phyloP scores from a whole-genome alignment of 495 filamentous ascomycete genomes.

The Lepidopterella palustris region DNA sequence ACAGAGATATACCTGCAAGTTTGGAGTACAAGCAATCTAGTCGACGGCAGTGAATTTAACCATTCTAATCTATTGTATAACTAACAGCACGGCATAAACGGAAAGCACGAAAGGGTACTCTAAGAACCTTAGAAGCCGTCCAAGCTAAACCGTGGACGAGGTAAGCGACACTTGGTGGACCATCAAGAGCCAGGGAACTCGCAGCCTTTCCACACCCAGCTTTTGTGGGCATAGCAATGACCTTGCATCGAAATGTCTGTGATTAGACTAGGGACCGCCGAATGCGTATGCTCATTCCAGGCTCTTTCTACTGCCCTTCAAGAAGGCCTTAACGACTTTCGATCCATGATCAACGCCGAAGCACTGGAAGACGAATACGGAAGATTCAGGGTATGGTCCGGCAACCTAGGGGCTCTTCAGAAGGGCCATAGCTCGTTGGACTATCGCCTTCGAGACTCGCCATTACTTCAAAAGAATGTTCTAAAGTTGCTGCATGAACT shows the following conservation, averaged over 20 bases:
- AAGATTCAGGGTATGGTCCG: slow-evolving; percentile 26
- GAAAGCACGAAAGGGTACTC: too few relatives aligned
- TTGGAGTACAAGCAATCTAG: too few relatives aligned
- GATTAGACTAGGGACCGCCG: slow-evolving; percentile 21
- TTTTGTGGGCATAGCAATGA: too few relatives aligned
- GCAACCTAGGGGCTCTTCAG: slow-evolving; percentile 26
- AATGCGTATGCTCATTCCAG: slow-evolving; percentile 16
- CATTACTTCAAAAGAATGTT: slow-evolving; percentile 22
- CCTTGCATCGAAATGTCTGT: slow-evolving; percentile 11
- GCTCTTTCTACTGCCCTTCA: slow-evolving; percentile 3
- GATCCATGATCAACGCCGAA: slow-evolving; percentile 6
- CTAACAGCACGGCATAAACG: too few relatives aligned
- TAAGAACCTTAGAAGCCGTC: too few relatives aligned
- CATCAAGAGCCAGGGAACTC: too few relatives aligned
- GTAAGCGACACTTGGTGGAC: too few relatives aligned
- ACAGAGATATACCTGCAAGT: too few relatives aligned
- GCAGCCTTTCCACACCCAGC: too few relatives aligned
- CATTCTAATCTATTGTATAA: too few relatives aligned
- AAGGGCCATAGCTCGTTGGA: slow-evolving; percentile 27
- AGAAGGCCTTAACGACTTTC: neutral
- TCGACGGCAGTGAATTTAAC: too few relatives aligned
- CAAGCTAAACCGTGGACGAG: too few relatives aligned
- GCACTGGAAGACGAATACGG: slow-evolving; percentile 25
- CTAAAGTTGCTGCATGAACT: slow-evolving; percentile 24
- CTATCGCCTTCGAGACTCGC: slow-evolving; percentile 26